Percentiles rank a stretch among this genome's conserved stretches.
These are phyloP conservation scores for Psilocybe subaeruginosa DNA, from an alignment of 768 basidiomycete species.

Conservation along the genomic window DNA sequence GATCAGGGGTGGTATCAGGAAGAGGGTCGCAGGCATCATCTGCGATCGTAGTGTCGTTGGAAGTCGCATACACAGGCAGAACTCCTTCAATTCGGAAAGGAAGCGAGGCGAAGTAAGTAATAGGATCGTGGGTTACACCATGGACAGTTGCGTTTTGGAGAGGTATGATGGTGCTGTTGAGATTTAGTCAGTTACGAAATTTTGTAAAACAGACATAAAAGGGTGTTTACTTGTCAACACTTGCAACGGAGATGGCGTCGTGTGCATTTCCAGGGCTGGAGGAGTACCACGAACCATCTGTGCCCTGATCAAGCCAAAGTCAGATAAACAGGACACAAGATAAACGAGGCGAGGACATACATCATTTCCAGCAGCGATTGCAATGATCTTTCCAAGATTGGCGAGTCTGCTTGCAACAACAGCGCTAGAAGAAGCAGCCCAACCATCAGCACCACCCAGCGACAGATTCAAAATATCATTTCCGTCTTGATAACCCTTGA, in stretches of 20 bases:
- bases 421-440: constrained; percentile 41
- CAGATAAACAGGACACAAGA: neutral
- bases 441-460: no score
- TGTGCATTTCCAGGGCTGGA: constrained; percentile 54
- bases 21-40: constrained; percentile 65
- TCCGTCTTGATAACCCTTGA: no score
- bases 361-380: constrained; percentile 63
- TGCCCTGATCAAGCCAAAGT: constrained; percentile 34
- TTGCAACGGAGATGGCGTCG: constrained; percentile 58
- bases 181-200: neutral
- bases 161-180: constrained; percentile 51
- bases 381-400: constrained; percentile 58
- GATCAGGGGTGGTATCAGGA: constrained; percentile 54
- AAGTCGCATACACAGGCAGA: constrained; percentile 61
- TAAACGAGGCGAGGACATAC: constrained; percentile 19
- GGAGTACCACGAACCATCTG: constrained; percentile 64
- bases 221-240: constrained; percentile 49
- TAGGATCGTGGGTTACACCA: constrained; percentile 48
- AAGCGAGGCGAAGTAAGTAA: constrained; percentile 57
- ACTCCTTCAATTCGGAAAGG: constrained; percentile 49
- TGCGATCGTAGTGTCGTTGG: constrained; percentile 51
- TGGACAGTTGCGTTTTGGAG: constrained; percentile 57
- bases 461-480: no score
- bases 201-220: neutral
- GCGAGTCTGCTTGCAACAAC: constrained; percentile 65